Evolutionary conservation across 148 eudicot species (phyloP).

Genomic region (Polygonum aviculare): DNA sequence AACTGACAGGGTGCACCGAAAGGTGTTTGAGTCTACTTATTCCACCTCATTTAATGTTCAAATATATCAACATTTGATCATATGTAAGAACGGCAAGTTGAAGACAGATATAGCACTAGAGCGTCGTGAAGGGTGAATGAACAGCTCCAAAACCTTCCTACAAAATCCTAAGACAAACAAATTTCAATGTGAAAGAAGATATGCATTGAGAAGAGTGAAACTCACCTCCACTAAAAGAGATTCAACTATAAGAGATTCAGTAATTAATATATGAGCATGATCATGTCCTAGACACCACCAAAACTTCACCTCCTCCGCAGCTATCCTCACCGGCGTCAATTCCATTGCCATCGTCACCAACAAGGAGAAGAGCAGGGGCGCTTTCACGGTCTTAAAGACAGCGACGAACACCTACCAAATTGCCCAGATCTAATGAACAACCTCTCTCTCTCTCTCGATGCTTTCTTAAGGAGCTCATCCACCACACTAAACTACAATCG

Average conservation of each 20-base stretch:
- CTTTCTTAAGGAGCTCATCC: no score
- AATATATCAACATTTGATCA: neutral
- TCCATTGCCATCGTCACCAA: no score
- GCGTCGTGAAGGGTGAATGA: neutral
- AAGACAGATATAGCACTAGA: neutral
- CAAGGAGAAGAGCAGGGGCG: no score
- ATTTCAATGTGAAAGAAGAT: neutral
- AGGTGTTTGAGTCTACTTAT: neutral
- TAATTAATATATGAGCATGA: conserved; percentile 58
- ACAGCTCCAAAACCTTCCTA: neutral
- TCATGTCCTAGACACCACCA: conserved; percentile 62
- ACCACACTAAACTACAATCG: no score
- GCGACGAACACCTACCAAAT: no score
- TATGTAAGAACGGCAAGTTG: neutral
- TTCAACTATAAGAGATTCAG: no score
- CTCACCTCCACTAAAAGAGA: conserved; percentile 65
- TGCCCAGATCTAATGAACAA: no score
- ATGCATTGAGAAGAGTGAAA: conserved; percentile 1
- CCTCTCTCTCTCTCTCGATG: no score
- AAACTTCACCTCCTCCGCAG: no score
- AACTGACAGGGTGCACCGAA: neutral
- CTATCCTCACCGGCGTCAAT: no score
- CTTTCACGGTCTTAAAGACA: no score
- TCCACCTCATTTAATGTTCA: no score
- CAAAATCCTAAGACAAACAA: neutral